Base-by-base conservation (phyloP, 352 stramenopile genomes). In the Phytophthora litchii region DNA sequence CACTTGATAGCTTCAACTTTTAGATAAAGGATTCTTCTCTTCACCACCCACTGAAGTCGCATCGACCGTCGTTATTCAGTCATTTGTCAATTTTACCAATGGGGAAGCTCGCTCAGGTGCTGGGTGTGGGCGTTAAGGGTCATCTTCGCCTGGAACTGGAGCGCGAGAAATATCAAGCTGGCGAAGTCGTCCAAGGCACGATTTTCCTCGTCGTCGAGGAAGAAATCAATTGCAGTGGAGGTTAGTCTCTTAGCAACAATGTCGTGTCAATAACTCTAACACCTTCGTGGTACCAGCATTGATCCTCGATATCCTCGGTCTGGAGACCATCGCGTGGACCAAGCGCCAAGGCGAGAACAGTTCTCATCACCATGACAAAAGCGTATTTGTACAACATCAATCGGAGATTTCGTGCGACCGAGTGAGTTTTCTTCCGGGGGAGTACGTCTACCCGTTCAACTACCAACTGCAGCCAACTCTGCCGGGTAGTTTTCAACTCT, bases 61-160 rank as follows among this genome's bases (percentile, higher is more conserved):
- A n/a, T n/a, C n/a, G n/a, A n/a, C n/a, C n/a, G n/a, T n/a, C n/a
- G n/a, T 41, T n/a, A 3, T n/a, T 40, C 42, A 4, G 34, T 21
- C 56, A 59, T 48, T 59, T 9, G 4, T 12, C 17, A 58, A 59
- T 49, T 65, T 35, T 4, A 37, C 3, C 1, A 3, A 65, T 64
- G 54, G 50, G 57, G 13, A 58, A 53, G n/a, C 48, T 67, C 14
- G 49, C 43, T 21, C 49, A 63, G 21, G 19, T 70, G 7, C 21
- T 64, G 14, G 61, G 56, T 19, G 34, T 71, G 11, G 56, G 63
- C 4, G 32, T 67, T 7, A 67, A 63, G 27, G 56, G 50, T 10
- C 23, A 41, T 13, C 35, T 59, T 29, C 44, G 37, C 3, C 29
- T 70, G 8, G 36, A 65, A 21, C 36, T 70, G 13, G 56, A 66